A percentile compares a stretch with the other conserved stretches of the same genome.
phyloP scores from a whole-genome alignment of 2,329 filamentous ascomycete genomes.

The Paecilomyces dactylethromorphus region DNA sequence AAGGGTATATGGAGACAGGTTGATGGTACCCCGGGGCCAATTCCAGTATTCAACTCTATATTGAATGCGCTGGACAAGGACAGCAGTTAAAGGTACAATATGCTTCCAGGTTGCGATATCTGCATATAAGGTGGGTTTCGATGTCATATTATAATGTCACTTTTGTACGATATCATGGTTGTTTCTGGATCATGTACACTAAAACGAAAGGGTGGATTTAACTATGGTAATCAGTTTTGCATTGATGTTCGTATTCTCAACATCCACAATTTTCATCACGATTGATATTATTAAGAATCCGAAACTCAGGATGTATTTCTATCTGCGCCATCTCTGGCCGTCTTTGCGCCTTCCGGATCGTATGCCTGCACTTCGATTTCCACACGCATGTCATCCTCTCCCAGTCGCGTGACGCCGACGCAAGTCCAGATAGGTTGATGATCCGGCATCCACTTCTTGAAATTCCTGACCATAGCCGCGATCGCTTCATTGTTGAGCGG shows the following conservation, averaged over 20 bases:
- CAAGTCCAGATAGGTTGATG: slow-evolving; percentile 51
- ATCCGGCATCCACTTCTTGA: slow-evolving; percentile 46
- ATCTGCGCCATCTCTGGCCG: not conserved
- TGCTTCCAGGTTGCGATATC: too few relatives aligned
- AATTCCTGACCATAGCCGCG: slow-evolving; percentile 39
- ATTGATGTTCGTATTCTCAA: too few relatives aligned
- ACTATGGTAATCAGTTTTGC: too few relatives aligned
- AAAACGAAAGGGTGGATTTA: too few relatives aligned
- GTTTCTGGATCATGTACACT: too few relatives aligned
- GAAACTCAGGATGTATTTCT: too few relatives aligned
- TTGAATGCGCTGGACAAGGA: not conserved
- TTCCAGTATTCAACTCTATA: not conserved
- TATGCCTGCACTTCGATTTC: slow-evolving; percentile 54
- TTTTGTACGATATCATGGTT: too few relatives aligned
- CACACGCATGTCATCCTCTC: slow-evolving; percentile 46
- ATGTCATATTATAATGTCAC: too few relatives aligned
- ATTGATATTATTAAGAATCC: too few relatives aligned
- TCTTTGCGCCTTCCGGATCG: slow-evolving; percentile 17
- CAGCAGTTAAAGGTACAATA: not conserved
- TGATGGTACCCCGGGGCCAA: not conserved
- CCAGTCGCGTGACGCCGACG: slow-evolving; percentile 46
- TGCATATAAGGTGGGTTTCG: too few relatives aligned
- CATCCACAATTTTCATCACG: too few relatives aligned
- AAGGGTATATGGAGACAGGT: not conserved
- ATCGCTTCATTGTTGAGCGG: slow-evolving; percentile 33